phyloP scores from a whole-genome alignment of 306 rosid species.

The Rosa rugosa region DNA sequence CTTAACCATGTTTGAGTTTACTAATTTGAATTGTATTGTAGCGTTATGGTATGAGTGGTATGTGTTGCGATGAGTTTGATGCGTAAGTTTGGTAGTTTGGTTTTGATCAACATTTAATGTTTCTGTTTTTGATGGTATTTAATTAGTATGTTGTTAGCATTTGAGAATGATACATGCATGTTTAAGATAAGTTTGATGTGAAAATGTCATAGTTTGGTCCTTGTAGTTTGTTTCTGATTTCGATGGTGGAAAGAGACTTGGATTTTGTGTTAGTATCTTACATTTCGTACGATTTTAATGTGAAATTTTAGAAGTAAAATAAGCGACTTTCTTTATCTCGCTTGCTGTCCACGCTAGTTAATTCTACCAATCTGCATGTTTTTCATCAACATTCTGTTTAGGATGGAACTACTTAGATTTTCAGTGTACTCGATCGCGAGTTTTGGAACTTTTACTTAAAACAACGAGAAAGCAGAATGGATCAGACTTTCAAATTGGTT shows the following conservation, averaged over 20 bases:
- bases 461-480: too few relatives aligned
- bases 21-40: constrained; percentile 1
- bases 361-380: too few relatives aligned
- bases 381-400: too few relatives aligned
- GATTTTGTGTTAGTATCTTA: constrained; percentile 11
- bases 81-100: neutral
- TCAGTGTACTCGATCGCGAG: too few relatives aligned
- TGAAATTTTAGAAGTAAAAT: neutral
- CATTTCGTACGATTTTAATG: neutral
- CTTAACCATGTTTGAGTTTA: constrained; percentile 15
- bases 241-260: constrained; percentile 15
- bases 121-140: neutral
- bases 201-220: too few relatives aligned
- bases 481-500: too few relatives aligned
- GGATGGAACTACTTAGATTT: neutral
- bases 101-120: neutral
- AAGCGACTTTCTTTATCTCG: neutral
- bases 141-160: neutral
- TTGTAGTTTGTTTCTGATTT: constrained; percentile 20
- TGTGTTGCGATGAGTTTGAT: constrained; percentile 11
- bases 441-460: too few relatives aligned
- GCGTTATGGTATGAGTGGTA: constrained; percentile 3
- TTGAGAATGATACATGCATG: neutral
- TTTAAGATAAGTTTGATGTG: neutral
- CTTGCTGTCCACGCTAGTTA: neutral